A percentile compares a stretch with the other conserved stretches of the same genome.
phyloP scores from a whole-genome alignment of 208 protist genomes.

The Crithidia fasciculata region DNA sequence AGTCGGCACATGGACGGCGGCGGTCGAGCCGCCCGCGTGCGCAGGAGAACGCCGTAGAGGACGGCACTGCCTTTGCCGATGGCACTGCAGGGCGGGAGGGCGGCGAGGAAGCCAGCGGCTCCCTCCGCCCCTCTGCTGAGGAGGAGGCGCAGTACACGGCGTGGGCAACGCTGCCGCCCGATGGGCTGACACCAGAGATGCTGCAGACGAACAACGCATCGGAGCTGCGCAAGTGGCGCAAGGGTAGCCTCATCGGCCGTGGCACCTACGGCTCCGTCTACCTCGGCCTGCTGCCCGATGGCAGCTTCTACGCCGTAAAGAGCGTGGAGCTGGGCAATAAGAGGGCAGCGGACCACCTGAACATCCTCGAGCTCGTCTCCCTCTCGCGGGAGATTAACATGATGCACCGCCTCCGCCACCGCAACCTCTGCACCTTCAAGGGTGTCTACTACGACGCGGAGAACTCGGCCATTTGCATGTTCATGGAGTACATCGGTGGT shows the following conservation, averaged over 20 bases:
- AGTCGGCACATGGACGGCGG: background rate
- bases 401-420: slow-evolving; percentile 90
- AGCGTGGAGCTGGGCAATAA: slow-evolving; percentile 72
- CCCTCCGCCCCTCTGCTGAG: slow-evolving; percentile 60
- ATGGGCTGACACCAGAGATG: slow-evolving; percentile 87
- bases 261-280: slow-evolving; percentile 93
- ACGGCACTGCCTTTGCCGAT: background rate
- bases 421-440: slow-evolving; percentile 92
- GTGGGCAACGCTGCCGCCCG: slow-evolving; percentile 67
- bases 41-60: slow-evolving; percentile 10
- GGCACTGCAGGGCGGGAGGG: background rate
- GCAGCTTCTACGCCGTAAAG: slow-evolving; percentile 91
- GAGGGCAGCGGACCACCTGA: slow-evolving; percentile 49
- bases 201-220: slow-evolving; percentile 79
- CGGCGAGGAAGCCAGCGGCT: slow-evolving; percentile 41
- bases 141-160: slow-evolving; percentile 83
- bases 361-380: slow-evolving; percentile 78
- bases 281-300: slow-evolving; percentile 82
- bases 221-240: slow-evolving; percentile 74
- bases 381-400: slow-evolving; percentile 92
- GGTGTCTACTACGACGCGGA: slow-evolving; percentile 77
- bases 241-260: slow-evolving; percentile 84
- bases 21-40: background rate
- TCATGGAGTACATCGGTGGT: slow-evolving; percentile 94
- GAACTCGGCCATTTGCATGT: slow-evolving; percentile 83